Evolutionary conservation across 2,329 filamentous ascomycete species (phyloP).

Genomic region (Rachicladosporium sp.): DNA sequence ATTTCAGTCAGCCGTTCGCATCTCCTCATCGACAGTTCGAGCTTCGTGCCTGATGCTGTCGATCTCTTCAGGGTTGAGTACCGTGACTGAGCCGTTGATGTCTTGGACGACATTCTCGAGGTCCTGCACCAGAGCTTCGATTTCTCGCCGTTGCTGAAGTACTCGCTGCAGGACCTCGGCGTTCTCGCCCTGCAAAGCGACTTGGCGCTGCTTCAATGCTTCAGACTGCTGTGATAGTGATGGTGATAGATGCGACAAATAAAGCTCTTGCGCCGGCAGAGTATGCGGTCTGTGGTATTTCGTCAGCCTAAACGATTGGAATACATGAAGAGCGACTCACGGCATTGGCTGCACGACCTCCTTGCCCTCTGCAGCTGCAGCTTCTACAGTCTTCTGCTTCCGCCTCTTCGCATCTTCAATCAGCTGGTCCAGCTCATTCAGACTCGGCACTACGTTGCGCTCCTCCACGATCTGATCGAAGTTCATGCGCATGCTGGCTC

Average conservation of each 20-base stretch:
- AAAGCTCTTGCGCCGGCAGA: conserved; percentile 43
- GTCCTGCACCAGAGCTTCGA: conserved; percentile 41
- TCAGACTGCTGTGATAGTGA: conserved; percentile 40
- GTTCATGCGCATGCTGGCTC: conserved; percentile 38
- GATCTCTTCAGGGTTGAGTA: conserved; percentile 23
- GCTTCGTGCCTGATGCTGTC: conserved; percentile 17
- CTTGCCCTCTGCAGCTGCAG: conserved; percentile 19
- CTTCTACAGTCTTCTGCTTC: conserved; percentile 27
- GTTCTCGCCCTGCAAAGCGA: conserved; percentile 41
- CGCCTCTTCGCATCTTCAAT: conserved; percentile 46
- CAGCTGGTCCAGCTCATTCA: conserved; percentile 50
- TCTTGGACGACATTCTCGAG: conserved; percentile 46
- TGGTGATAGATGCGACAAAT: conserved; percentile 46
- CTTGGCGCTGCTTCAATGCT: conserved; percentile 38
- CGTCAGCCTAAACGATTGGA: not conserved
- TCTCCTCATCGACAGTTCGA: conserved; percentile 19
- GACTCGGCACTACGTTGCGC: conserved; percentile 41
- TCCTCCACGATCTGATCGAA: conserved; percentile 50
- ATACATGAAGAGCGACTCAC: conserved; percentile 28
- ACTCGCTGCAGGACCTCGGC: conserved; percentile 39
- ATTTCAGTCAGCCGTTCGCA: conserved; percentile 11
- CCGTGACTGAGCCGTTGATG: conserved; percentile 38
- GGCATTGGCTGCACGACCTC: conserved; percentile 28
- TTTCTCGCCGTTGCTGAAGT: conserved; percentile 43
- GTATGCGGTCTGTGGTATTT: conserved; percentile 40